Evolutionary conservation across 345 rosid species (phyloP).

Genomic region (Microcos paniculata): DNA sequence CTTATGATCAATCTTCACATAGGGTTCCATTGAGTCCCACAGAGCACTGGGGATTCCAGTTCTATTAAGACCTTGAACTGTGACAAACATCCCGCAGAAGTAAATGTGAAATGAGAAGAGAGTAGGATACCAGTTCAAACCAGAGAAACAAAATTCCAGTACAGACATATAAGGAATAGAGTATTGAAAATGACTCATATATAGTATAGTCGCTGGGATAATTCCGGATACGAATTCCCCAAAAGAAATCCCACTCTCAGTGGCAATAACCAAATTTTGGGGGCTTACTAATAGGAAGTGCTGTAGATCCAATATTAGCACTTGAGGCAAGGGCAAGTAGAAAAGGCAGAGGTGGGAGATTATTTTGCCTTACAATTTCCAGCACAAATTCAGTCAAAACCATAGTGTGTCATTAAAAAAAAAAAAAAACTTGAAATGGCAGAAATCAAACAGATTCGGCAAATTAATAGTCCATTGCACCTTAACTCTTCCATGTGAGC

Average conservation of each 20-base stretch:
- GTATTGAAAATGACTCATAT: conserved; percentile 60
- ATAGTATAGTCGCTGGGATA: conserved; percentile 64
- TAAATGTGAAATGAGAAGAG: conserved; percentile 67
- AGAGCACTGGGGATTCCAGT: conserved; percentile 81
- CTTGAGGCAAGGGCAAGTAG: conserved; percentile 81
- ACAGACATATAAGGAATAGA: conserved; percentile 53
- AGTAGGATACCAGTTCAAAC: conserved; percentile 66
- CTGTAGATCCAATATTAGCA: conserved; percentile 90
- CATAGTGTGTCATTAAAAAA: conserved; percentile 83
- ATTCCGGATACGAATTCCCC: conserved; percentile 58
- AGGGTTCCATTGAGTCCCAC: conserved; percentile 82
- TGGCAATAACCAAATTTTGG: conserved; percentile 77
- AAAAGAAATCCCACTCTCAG: conserved; percentile 61
- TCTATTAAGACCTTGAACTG: conserved; percentile 76
- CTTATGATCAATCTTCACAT: conserved; percentile 44
- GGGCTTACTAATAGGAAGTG: conserved; percentile 92
- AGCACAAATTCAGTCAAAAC: conserved; percentile 80
- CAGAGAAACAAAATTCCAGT: conserved; percentile 37
- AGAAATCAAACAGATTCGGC: conserved; percentile 66
- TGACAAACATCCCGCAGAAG: conserved; percentile 90
- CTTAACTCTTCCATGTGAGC: conserved; percentile 67
- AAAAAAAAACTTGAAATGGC: conserved; percentile 80
- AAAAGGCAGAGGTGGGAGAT: conserved; percentile 79
- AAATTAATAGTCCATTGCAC: conserved; percentile 72
- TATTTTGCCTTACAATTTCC: conserved; percentile 77